Conservation (phyloP, 1,284 basidiomycete genomes). For the Melampsora americana region DNA sequence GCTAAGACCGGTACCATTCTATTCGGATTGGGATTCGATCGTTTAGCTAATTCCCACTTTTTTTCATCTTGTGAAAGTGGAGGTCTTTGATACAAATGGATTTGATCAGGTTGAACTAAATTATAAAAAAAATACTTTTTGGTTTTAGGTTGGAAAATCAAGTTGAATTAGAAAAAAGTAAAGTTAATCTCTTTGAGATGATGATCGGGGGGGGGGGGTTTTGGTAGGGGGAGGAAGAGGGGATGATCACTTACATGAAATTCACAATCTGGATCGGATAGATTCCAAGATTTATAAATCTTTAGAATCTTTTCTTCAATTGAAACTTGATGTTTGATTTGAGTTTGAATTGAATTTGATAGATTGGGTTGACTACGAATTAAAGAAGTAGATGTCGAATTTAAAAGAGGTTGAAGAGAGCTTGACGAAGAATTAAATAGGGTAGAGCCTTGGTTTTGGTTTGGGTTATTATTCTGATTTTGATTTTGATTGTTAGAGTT, state of each 20-base stretch:
- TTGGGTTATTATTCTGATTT: too few relatives aligned
- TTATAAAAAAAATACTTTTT: slow-evolving; percentile 43
- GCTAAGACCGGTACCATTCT: slow-evolving; percentile 33
- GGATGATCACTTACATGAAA: slow-evolving; percentile 37
- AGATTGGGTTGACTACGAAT: neutral
- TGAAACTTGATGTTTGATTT: slow-evolving; percentile 16
- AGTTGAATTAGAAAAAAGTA: too few relatives aligned
- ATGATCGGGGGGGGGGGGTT: too few relatives aligned
- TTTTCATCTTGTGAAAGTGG: slow-evolving; percentile 21
- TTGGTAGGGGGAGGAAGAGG: too few relatives aligned
- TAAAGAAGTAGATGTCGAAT: neutral
- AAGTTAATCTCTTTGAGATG: too few relatives aligned
- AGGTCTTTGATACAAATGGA: slow-evolving; percentile 34
- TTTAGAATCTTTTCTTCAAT: slow-evolving; percentile 35
- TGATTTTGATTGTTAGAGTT: too few relatives aligned
- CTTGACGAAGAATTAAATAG: too few relatives aligned
- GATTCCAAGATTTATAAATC: slow-evolving; percentile 24
- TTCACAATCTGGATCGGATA: slow-evolving; percentile 37
- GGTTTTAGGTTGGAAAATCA: too few relatives aligned
- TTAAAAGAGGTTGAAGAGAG: too few relatives aligned
- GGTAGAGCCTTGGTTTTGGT: too few relatives aligned
- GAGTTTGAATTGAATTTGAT: neutral
- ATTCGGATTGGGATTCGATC: slow-evolving; percentile 34
- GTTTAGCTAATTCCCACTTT: slow-evolving; percentile 17
- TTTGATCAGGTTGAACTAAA: slow-evolving; percentile 32